Conservation (phyloP, 176 grass and related monocot genomes). For the Bothriochloa decipiens region DNA sequence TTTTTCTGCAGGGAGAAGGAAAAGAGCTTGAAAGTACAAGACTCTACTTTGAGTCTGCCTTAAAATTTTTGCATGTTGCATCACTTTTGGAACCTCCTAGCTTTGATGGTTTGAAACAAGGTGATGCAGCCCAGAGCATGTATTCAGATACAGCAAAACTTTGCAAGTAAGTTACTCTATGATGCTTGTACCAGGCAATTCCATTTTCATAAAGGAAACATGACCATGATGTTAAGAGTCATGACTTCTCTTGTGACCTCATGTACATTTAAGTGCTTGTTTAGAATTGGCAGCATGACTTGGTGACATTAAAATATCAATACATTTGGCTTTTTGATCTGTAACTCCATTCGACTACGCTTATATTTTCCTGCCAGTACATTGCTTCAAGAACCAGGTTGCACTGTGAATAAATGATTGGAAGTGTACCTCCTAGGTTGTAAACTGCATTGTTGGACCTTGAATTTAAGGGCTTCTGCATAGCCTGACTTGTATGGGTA, state of each 20-base stretch:
- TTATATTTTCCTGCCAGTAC: background rate
- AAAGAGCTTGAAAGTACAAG: conserved; percentile 76
- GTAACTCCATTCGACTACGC: background rate
- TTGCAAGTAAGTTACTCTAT: conserved; percentile 83
- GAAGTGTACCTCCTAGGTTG: background rate
- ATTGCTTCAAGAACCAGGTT: conserved; percentile 4
- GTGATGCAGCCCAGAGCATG: conserved; percentile 75
- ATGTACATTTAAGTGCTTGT: conserved; percentile 39
- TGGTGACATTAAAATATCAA: background rate
- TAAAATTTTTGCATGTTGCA: conserved; percentile 92
- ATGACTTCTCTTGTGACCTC: background rate
- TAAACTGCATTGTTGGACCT: conserved; percentile 30
- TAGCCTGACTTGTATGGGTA: background rate
- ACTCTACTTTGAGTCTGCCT: conserved; percentile 94
- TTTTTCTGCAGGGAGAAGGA: conserved; percentile 73
- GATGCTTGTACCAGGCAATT: conserved; percentile 18
- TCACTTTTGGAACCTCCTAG: conserved; percentile 75
- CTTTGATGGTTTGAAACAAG: conserved; percentile 77
- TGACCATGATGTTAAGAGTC: conserved; percentile 14
- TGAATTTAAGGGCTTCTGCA: conserved; percentile 22
- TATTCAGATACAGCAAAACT: conserved; percentile 98
- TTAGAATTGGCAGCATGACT: conserved; percentile 17
- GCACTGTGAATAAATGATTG: background rate
- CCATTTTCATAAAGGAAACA: conserved; percentile 21
- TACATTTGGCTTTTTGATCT: background rate